Conservation (phyloP, 371 early-diverging fungal genomes). For the Mucor velutinosus region DNA sequence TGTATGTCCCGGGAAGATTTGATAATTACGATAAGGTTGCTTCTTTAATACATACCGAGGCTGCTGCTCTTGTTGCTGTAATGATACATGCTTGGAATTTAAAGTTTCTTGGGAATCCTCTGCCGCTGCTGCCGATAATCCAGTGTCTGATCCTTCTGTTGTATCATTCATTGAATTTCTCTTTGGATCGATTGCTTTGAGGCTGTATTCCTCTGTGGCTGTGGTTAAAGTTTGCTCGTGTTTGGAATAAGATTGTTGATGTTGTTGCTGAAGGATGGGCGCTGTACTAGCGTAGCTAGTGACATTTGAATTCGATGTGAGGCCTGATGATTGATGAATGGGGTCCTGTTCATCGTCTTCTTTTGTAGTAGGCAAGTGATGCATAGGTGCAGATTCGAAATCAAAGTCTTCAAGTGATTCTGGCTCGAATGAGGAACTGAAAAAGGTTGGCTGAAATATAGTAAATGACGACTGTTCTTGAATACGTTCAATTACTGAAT, state of each 20-base stretch:
- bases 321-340: conserved; percentile 23
- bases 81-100: background rate
- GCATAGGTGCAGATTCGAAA: conserved; percentile 25
- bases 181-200: background rate
- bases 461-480: conserved; percentile 19
- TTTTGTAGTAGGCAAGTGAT: background rate
- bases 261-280: conserved; percentile 18
- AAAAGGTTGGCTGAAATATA: conserved; percentile 20
- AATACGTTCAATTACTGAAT: conserved; percentile 11
- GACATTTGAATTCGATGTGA: conserved; percentile 22
- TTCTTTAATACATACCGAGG: background rate
- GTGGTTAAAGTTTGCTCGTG: background rate
- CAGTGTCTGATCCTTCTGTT: background rate
- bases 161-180: background rate
- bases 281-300: conserved; percentile 25
- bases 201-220: conserved; percentile 10
- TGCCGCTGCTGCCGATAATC: background rate
- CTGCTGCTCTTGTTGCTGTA: background rate
- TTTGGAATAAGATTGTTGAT: conserved; percentile 4
- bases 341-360: conserved; percentile 16
- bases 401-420: conserved; percentile 31
- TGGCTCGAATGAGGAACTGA: conserved; percentile 23
- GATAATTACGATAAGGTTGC: conserved; percentile 28
- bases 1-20: conserved; percentile 48
- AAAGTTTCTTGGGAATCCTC: conserved; percentile 6